Evolutionary conservation across 495 filamentous ascomycete species (phyloP).

Genomic region (Podospora pseudocomata): DNA sequence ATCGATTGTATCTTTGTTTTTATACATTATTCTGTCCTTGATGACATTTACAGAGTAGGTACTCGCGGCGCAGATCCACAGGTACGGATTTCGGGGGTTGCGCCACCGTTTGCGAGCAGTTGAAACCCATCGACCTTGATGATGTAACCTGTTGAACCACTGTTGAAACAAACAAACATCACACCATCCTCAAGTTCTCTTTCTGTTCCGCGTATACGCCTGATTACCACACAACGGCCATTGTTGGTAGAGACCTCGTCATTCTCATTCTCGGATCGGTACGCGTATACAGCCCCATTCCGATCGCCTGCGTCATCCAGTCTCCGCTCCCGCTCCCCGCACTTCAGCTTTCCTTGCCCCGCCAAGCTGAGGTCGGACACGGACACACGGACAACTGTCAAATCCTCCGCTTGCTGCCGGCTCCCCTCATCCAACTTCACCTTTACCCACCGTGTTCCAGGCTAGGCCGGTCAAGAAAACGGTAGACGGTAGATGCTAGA

Average conservation of each 20-base stretch:
- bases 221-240: not conserved
- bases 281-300: not conserved
- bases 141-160: conserved; percentile 5
- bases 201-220: not conserved
- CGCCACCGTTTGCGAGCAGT: not conserved
- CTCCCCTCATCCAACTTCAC: no score
- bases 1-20: no score
- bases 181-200: not conserved
- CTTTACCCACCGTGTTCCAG: no score
- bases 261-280: not conserved
- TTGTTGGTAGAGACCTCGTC: no score
- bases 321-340: not conserved
- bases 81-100: not conserved
- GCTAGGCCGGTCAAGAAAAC: not conserved
- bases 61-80: not conserved
- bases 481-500: not conserved
- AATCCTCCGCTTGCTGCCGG: not conserved
- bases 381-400: not conserved
- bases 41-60: no score
- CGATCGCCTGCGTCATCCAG: not conserved
- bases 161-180: not conserved
- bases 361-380: not conserved
- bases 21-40: no score
- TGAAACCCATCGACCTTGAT: not conserved
- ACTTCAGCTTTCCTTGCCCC: not conserved